Conservation (phyloP, 345 rosid genomes). For the Bruguiera sexangula region DNA sequence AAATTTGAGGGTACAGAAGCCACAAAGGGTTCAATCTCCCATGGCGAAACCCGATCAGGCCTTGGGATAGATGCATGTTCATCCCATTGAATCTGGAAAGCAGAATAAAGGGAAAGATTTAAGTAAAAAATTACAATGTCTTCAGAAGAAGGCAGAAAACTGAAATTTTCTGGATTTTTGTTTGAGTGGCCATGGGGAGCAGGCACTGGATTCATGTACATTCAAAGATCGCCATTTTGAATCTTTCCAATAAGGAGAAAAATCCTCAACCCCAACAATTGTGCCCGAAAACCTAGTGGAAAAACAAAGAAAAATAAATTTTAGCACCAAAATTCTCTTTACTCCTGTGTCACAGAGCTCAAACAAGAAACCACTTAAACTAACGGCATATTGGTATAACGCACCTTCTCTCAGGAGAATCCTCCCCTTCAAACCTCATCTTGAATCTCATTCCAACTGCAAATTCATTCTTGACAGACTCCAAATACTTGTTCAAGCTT, state of each 20-base stretch:
- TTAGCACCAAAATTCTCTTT: not conserved
- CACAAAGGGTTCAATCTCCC: conserved; percentile 83
- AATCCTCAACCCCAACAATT: conserved; percentile 74
- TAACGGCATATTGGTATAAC: not conserved
- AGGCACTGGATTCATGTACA: conserved; percentile 29
- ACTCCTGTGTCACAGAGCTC: not conserved
- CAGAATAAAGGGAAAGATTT: not conserved
- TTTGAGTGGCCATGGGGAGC: no score
- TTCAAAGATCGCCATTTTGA: conserved; percentile 85
- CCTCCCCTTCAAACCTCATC: conserved; percentile 93
- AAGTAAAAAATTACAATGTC: not conserved
- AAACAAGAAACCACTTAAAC: not conserved
- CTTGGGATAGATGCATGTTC: conserved; percentile 76
- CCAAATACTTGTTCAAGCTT: conserved; percentile 69
- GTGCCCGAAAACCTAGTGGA: conserved; percentile 81
- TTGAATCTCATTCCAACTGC: conserved; percentile 80
- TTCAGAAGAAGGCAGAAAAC: not conserved
- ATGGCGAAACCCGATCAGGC: conserved; percentile 87
- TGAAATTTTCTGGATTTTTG: not conserved
- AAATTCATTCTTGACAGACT: conserved; percentile 61
- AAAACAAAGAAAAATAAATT: not conserved
- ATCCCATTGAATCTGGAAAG: conserved; percentile 86
- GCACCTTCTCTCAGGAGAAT: conserved; percentile 90
- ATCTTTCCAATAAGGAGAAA: conserved; percentile 72
- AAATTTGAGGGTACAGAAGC: conserved; percentile 40